A percentile compares a stretch with the other conserved stretches of the same genome.
phyloP scores from a whole-genome alignment of 1,139 yeast species.

The Saccharomyces hybrid region DNA sequence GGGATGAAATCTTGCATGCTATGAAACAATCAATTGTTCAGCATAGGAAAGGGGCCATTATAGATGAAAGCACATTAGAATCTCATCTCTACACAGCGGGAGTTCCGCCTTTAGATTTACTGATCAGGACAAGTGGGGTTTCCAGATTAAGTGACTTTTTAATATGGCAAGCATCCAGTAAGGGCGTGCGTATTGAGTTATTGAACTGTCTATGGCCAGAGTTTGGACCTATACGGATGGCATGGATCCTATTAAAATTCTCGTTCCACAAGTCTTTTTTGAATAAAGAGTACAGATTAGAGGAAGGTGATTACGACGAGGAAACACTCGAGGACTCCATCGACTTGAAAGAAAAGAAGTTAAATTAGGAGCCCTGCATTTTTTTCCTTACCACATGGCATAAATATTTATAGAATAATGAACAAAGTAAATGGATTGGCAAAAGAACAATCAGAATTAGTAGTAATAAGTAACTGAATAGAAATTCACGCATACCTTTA shows the following conservation, averaged over 20 bases:
- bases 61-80: conserved; percentile 42
- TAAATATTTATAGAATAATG: neutral
- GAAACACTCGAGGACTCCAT: neutral
- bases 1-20: conserved; percentile 80
- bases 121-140: conserved; percentile 84
- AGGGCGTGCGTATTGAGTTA: conserved; percentile 65
- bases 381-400: neutral
- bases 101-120: conserved; percentile 68
- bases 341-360: neutral
- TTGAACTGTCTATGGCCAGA: conserved; percentile 85
- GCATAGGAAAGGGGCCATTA: neutral
- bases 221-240: conserved; percentile 53
- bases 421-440: neutral
- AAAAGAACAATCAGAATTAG: neutral
- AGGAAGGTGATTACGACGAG: conserved; percentile 3
- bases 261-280: conserved; percentile 36
- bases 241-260: conserved; percentile 53
- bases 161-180: conserved; percentile 69
- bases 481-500: neutral
- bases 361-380: neutral
- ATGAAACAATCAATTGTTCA: conserved; percentile 39
- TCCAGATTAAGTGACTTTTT: conserved; percentile 80
- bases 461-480: neutral
- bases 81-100: conserved; percentile 52
- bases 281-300: conserved; percentile 1